Conservation (phyloP, 2,329 filamentous ascomycete species). For the Fusarium sp. region DNA sequence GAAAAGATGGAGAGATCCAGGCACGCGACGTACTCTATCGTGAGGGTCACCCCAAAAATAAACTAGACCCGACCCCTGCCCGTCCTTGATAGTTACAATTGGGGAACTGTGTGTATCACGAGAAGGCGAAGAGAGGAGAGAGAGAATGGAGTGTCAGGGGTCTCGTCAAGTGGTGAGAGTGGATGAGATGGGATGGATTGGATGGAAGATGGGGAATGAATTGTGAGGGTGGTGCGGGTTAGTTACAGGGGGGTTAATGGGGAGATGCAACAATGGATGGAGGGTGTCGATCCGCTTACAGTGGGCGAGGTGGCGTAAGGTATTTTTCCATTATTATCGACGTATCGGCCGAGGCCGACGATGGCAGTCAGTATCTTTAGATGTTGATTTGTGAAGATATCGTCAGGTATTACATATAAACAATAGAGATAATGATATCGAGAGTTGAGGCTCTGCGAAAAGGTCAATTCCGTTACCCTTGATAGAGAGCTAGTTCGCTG, state of each 20-base stretch:
- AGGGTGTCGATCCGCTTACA: slow-evolving; percentile 19
- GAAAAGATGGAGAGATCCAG: slow-evolving; percentile 23
- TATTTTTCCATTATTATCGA: neutral
- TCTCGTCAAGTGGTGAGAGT: slow-evolving; percentile 10
- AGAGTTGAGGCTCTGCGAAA: neutral
- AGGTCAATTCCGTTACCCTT: neutral
- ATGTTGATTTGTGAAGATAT: neutral
- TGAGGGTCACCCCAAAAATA: slow-evolving; percentile 34
- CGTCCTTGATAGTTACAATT: neutral
- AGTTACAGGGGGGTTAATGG: slow-evolving; percentile 7
- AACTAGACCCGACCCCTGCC: slow-evolving; percentile 20
- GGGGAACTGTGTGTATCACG: slow-evolving; percentile 15
- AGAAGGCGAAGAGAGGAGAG: slow-evolving; percentile 9
- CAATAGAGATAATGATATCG: neutral
- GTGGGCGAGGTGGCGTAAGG: slow-evolving; percentile 16
- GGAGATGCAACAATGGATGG: slow-evolving; percentile 19
- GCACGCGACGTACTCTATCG: slow-evolving; percentile 22
- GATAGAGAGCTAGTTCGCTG: neutral
- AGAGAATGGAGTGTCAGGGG: slow-evolving; percentile 7
- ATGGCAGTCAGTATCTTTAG: neutral
- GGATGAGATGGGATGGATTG: slow-evolving; percentile 1
- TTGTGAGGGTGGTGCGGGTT: slow-evolving; percentile 25
- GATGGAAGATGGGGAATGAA: slow-evolving; percentile 8
- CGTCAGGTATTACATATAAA: neutral
- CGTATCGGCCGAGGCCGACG: neutral